Evolutionary conservation across 176 grass and related monocot species (phyloP).

Genomic region (Ananas comosus): DNA sequence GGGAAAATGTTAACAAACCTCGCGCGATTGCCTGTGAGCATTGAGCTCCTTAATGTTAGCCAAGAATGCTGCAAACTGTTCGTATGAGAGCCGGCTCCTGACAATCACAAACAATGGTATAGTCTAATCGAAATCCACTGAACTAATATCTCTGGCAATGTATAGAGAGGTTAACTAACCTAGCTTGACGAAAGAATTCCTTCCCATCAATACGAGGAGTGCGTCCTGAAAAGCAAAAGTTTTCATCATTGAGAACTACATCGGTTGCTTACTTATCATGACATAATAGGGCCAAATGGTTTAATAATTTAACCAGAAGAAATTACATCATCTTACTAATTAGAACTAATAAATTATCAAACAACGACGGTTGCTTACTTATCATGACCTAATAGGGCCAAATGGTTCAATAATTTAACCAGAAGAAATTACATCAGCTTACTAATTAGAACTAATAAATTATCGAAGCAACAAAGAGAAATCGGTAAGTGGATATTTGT

Average conservation of each 20-base stretch:
- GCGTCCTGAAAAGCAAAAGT: constrained; percentile 45
- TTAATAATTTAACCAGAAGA: not conserved
- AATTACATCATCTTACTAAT: not conserved
- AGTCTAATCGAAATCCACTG: not conserved
- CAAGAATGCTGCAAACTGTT: constrained; percentile 97
- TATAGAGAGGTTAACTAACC: constrained; percentile 32
- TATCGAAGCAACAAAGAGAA: not conserved
- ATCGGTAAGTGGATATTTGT: not conserved
- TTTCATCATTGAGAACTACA: not conserved
- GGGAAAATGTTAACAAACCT: constrained; percentile 29
- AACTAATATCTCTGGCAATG: not conserved
- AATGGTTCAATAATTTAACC: not conserved
- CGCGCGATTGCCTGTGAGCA: constrained; percentile 77
- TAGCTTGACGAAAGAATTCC: constrained; percentile 92
- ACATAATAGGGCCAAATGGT: not conserved
- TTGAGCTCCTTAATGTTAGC: constrained; percentile 98
- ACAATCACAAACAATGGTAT: constrained; percentile 7
- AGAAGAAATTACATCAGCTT: not conserved
- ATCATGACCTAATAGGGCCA: not conserved
- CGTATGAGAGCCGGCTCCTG: constrained; percentile 91
- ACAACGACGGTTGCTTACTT: not conserved
- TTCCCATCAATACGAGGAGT: constrained; percentile 82
- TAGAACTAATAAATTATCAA: not conserved
- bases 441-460: not conserved
- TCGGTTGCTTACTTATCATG: not conserved